These are phyloP conservation scores for Solanum virginianum DNA, from an alignment of 257 asterid genomes.

Conservation along the genomic window DNA sequence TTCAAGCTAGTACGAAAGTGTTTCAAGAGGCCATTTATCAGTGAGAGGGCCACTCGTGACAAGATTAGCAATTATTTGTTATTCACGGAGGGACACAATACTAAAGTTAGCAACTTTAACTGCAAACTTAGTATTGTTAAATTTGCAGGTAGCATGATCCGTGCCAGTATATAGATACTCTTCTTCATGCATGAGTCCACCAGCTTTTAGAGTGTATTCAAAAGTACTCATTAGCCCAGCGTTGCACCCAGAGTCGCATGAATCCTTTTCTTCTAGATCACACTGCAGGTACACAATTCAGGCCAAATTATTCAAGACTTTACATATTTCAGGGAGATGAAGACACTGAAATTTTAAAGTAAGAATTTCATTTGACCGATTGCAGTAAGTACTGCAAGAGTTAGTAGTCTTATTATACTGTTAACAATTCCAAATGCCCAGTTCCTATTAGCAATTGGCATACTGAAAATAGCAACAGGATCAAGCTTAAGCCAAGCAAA, in stretches of 20 bases:
- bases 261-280: slow-evolving; percentile 62
- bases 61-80: slow-evolving; percentile 84
- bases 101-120: slow-evolving; percentile 85
- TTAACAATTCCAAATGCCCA: neutral
- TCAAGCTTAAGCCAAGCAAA: neutral
- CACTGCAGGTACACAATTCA: slow-evolving; percentile 31
- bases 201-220: slow-evolving; percentile 70
- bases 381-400: neutral
- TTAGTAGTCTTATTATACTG: neutral
- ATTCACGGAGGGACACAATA: slow-evolving; percentile 70
- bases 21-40: slow-evolving; percentile 25
- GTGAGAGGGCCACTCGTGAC: slow-evolving; percentile 89
- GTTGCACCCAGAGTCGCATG: slow-evolving; percentile 81
- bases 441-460: neutral
- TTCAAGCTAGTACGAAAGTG: neutral
- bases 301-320: neutral
- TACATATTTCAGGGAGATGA: neutral
- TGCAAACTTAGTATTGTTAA: slow-evolving; percentile 60
- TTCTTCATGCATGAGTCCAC: slow-evolving; percentile 78
- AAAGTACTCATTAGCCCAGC: slow-evolving; percentile 93
- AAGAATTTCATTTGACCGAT: neutral
- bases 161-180: slow-evolving; percentile 85
- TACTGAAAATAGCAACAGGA: neutral
- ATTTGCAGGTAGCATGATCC: slow-evolving; percentile 58
- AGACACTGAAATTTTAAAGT: neutral